phyloP scores from a whole-genome alignment of 371 early-diverging fungal genomes.

The Gilbertella persicaria region DNA sequence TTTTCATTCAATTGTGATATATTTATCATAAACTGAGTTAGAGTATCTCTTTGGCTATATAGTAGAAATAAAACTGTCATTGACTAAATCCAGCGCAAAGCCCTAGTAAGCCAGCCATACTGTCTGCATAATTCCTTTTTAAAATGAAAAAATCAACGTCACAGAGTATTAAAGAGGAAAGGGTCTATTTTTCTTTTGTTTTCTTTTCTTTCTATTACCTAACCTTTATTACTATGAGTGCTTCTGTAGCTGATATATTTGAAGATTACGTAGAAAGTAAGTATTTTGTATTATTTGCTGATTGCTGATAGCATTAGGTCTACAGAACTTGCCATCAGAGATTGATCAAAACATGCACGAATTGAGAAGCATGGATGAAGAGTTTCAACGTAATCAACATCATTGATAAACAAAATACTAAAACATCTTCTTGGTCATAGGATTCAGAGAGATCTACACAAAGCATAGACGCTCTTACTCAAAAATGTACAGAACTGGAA shows the following conservation, averaged over 20 bases:
- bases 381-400: slow-evolving; percentile 38
- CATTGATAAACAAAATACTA: not conserved
- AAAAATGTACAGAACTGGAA: slow-evolving; percentile 15
- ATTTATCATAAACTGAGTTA: too few relatives aligned
- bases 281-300: not conserved
- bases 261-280: slow-evolving; percentile 59
- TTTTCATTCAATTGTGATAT: too few relatives aligned
- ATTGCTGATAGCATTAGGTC: slow-evolving; percentile 23
- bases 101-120: too few relatives aligned
- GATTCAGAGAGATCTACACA: slow-evolving; percentile 24
- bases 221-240: slow-evolving; percentile 39
- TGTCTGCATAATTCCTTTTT: too few relatives aligned
- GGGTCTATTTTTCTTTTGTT: too few relatives aligned
- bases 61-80: too few relatives aligned
- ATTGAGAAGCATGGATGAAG: slow-evolving; percentile 55
- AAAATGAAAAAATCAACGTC: too few relatives aligned
- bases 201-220: too few relatives aligned
- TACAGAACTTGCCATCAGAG: slow-evolving; percentile 52
- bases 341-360: slow-evolving; percentile 59
- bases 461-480: slow-evolving; percentile 21
- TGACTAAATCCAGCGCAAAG: too few relatives aligned
- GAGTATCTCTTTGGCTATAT: too few relatives aligned
- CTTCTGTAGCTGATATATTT: slow-evolving; percentile 50
- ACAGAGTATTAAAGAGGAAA: too few relatives aligned
- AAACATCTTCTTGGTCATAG: slow-evolving; percentile 1